These are phyloP conservation scores for Rhododendron molle DNA, from an alignment of 148 eudicot genomes.

Conservation along the genomic window DNA sequence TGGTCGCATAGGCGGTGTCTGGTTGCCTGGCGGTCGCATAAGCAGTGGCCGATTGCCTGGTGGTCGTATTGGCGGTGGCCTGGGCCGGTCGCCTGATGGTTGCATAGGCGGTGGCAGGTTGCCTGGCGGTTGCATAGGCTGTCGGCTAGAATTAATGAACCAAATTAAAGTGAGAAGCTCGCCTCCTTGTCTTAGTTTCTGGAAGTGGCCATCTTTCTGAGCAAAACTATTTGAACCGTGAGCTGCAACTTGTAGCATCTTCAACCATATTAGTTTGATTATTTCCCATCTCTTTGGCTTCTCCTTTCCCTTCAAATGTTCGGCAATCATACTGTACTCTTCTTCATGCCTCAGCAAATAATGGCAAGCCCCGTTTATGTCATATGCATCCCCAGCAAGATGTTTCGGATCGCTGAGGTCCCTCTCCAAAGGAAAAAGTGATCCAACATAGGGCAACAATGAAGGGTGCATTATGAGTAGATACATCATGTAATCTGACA, in stretches of 20 bases:
- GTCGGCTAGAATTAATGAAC: neutral
- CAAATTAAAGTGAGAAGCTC: no score
- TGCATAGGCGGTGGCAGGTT: no score
- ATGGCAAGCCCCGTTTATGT: neutral
- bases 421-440: neutral
- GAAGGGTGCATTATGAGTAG: neutral
- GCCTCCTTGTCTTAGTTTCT: no score
- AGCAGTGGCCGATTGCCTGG: no score
- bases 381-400: neutral
- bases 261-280: neutral
- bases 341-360: neutral
- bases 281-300: neutral
- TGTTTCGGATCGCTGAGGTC: neutral
- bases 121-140: no score
- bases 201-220: neutral
- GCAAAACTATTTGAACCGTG: no score
- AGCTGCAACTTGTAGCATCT: neutral
- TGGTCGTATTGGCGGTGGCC: no score
- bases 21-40: no score
- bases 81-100: no score
- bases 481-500: neutral
- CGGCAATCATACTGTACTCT: no score
- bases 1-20: no score
- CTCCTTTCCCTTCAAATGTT: neutral
- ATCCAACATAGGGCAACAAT: neutral